A percentile compares a stretch with the other conserved stretches of the same genome.
These are phyloP conservation scores for Phytophthora multivora DNA, from an alignment of 352 stramenopile genomes.

Conservation along the genomic window DNA sequence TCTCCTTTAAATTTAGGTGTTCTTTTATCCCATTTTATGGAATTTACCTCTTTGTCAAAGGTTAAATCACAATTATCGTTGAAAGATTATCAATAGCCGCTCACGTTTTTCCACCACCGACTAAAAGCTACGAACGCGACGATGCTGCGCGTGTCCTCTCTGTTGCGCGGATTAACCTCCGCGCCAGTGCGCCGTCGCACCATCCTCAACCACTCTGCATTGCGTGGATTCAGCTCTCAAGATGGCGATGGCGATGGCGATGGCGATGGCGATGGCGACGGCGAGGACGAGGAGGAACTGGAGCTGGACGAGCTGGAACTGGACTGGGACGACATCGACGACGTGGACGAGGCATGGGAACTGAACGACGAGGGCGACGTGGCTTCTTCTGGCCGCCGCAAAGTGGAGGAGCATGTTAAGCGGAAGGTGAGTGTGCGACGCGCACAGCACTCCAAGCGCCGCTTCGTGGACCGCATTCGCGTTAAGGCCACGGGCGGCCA, in stretches of 20 bases:
- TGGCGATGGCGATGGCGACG: too few species aligned
- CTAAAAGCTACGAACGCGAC: too few species aligned
- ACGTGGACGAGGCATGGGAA: constrained; percentile 32
- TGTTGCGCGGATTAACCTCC: constrained; percentile 54
- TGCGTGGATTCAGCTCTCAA: constrained; percentile 14
- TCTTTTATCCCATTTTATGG: not conserved
- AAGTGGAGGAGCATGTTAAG: constrained; percentile 85
- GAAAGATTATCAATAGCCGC: too few species aligned
- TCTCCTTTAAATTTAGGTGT: too few species aligned
- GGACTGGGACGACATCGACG: constrained; percentile 46
- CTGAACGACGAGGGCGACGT: constrained; percentile 33
- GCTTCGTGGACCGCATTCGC: constrained; percentile 91
- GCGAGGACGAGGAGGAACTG: constrained; percentile 30
- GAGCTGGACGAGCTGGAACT: constrained; percentile 44
- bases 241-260: constrained; percentile 36
- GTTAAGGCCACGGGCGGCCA: constrained; percentile 89
- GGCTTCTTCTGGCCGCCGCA: constrained; percentile 35
- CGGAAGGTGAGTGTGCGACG: constrained; percentile 84
- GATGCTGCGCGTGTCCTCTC: constrained; percentile 65
- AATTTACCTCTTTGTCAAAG: not conserved
- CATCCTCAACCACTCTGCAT: constrained; percentile 14
- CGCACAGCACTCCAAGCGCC: constrained; percentile 87
- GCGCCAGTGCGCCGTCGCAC: constrained; percentile 42
- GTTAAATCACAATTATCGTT: not conserved
- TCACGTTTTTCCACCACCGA: too few species aligned